These are phyloP conservation scores for Ustilago crameri DNA, from an alignment of 1,284 basidiomycete species.

Conservation along the genomic window DNA sequence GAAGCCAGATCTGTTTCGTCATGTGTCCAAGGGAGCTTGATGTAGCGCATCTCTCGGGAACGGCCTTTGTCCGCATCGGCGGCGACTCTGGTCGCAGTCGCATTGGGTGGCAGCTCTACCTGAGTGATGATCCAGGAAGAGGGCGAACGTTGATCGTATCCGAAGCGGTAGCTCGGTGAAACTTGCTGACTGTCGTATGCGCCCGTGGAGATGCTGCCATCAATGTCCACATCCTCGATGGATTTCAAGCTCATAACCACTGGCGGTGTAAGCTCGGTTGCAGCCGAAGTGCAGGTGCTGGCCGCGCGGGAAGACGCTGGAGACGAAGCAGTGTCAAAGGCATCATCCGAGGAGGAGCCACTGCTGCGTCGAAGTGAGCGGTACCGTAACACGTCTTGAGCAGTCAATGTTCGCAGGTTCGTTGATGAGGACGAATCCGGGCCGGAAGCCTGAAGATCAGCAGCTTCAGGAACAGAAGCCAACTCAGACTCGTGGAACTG, in stretches of 20 bases:
- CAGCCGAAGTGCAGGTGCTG: slow-evolving; percentile 46
- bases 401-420: slow-evolving; percentile 29
- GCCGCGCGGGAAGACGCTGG: slow-evolving; percentile 39
- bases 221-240: slow-evolving; percentile 1
- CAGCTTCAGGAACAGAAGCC: slow-evolving; percentile 3
- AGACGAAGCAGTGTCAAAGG: slow-evolving; percentile 42
- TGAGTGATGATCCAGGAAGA: slow-evolving; percentile 34
- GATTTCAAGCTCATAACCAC: slow-evolving; percentile 17
- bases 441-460: background rate
- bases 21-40: slow-evolving; percentile 94
- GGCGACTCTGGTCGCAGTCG: slow-evolving; percentile 44
- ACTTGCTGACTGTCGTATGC: slow-evolving; percentile 16
- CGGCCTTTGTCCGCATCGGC: slow-evolving; percentile 22
- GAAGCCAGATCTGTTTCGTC: slow-evolving; percentile 61
- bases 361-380: slow-evolving; percentile 38
- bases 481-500: slow-evolving; percentile 27
- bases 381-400: slow-evolving; percentile 37
- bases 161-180: slow-evolving; percentile 20
- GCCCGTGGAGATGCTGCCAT: background rate
- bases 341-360: slow-evolving; percentile 43
- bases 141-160: slow-evolving; percentile 18
- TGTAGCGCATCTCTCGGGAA: slow-evolving; percentile 72
- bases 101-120: slow-evolving; percentile 53
- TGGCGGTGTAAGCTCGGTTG: slow-evolving; percentile 46
- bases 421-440: slow-evolving; percentile 7